Base-by-base conservation (phyloP, 768 basidiomycete genomes). In the Sutorius australiensis region DNA sequence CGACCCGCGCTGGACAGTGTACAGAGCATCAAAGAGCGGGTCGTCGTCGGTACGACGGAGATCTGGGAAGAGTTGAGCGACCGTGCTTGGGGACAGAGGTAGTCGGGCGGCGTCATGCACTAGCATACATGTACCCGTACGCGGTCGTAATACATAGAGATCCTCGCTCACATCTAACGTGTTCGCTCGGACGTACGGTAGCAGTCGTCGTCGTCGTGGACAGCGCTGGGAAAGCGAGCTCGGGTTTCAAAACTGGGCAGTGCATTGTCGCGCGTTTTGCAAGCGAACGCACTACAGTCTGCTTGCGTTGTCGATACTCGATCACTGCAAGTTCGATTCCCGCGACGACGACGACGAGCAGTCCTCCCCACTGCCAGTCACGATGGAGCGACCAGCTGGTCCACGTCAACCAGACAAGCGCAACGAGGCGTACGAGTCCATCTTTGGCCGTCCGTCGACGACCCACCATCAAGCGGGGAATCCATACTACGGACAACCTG, bases 1-100 rank as follows among this genome's bases (percentile, higher is more conserved):
- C 84, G 95, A 14, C 95, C 97, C 0, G 97, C 97, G 0, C 72
- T 99, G 48, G 97, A 98, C 72, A 89, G 79, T 62, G 75, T 92
- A 31, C 79, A 78, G 19, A 92, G 91, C 63, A 61, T 93, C 48
- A 84, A 81, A 65, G 80, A 88, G 62, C 77, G 94, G 41, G 80
- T 95, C 46, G 67, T 75, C 1, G 83, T 80, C 21, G 86, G 87
- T 1, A 82, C 87, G 19, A 78, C 83, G 59, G 86, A 88, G 17
- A 78, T 76, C 9, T 91, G 89, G 89, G 53, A 65, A n/a, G 62
- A 67, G 17, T 64, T 76, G 42, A 21, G 70, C 11, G 61, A 47
- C 56, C 70, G 61, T 27, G 69, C 57, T 4, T 69, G 67, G 67
- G 67, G 64, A 36, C 48, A 9, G 43, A 40, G 48, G 33, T 59